A percentile compares a stretch with the other conserved stretches of the same genome.
These are phyloP conservation scores for Jamesozyma gamospora DNA, from an alignment of 805 yeast genomes.

Conservation along the genomic window DNA sequence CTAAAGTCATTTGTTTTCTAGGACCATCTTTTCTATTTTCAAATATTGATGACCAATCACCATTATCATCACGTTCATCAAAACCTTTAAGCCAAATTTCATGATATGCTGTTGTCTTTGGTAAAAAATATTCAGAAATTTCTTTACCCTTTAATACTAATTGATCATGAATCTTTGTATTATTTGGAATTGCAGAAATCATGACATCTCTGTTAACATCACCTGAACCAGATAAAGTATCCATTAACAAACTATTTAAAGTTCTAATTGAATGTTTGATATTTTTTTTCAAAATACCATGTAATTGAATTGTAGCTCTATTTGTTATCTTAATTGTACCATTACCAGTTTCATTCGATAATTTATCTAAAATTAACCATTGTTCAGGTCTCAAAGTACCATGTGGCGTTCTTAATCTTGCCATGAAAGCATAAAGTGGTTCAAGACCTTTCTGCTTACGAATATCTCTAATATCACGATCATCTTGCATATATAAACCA, in stretches of 20 bases:
- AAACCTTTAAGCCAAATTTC: constrained; percentile 92
- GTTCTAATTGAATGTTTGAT: constrained; percentile 87
- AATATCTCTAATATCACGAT: constrained; percentile 88
- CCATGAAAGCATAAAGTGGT: constrained; percentile 96
- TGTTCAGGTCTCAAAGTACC: constrained; percentile 81
- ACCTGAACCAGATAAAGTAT: constrained; percentile 96
- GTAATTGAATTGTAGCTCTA: constrained; percentile 93
- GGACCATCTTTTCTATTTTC: constrained; percentile 66
- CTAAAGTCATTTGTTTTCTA: constrained; percentile 66
- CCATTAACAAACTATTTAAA: constrained; percentile 82
- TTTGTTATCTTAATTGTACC: constrained; percentile 92
- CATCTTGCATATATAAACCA: constrained; percentile 98
- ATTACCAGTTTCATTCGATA: constrained; percentile 76
- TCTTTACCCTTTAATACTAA: constrained; percentile 50
- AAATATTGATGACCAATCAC: constrained; percentile 55
- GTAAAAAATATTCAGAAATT: constrained; percentile 76
- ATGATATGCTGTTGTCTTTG: constrained; percentile 89
- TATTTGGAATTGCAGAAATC: constrained; percentile 80
- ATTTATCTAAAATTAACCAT: constrained; percentile 77
- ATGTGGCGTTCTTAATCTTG: constrained; percentile 90
- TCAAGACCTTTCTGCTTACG: constrained; percentile 87
- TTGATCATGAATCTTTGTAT: constrained; percentile 72
- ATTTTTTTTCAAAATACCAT: constrained; percentile 85
- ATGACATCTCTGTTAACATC: constrained; percentile 96
- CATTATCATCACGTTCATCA: constrained; percentile 56